Evolutionary conservation across 148 eudicot genomes (phyloP), one percentile per base, ranked within the genome.

Genomic region (Persicaria tinctoria): DNA sequence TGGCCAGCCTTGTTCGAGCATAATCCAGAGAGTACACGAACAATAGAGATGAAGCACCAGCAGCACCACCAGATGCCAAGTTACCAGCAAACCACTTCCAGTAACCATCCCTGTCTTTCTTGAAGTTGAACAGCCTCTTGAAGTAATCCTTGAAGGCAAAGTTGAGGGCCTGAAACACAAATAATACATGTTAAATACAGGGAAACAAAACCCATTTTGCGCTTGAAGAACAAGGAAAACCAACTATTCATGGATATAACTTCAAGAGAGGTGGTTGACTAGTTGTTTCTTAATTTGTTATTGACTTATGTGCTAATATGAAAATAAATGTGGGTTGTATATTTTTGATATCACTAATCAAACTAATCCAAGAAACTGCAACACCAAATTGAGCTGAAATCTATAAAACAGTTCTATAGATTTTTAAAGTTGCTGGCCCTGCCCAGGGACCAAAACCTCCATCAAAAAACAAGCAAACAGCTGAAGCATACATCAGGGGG

Each of bases 51-150:
- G 92, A 82, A 59, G 95, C 95, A 81, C 97, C 95, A 79, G 97
- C 97, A 73, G 87, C 86, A 57, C 86, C 97, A 78, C 97, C 97
- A 32, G 95, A 92, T 18, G 94, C 94, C 84, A 92, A 83, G 82
- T 89, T 92, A 46, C 91, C 93, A 1, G 85, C 93, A 87, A 91
- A 91, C 97, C 97, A 89, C 76, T 87, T 87, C 97, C 92, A 91
- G 91, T 91, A 91, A 45, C 97, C 94, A 80, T 89, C 97, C 72
- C 38, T 85, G 76, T 92, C 94, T 73, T 88, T 89, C 81, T 86
- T 92, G 84, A 86, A 88, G 80, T 90, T 87, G 76, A 92, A 90
- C 66, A 92, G 76, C 73, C 87, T 84, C 87, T 90, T 92, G 79
- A 90, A 90, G 79, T 88, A 87, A 75, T 92, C 95, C 81, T 90